Conservation (phyloP, 345 rosid species). For the Brassica cretica region DNA sequence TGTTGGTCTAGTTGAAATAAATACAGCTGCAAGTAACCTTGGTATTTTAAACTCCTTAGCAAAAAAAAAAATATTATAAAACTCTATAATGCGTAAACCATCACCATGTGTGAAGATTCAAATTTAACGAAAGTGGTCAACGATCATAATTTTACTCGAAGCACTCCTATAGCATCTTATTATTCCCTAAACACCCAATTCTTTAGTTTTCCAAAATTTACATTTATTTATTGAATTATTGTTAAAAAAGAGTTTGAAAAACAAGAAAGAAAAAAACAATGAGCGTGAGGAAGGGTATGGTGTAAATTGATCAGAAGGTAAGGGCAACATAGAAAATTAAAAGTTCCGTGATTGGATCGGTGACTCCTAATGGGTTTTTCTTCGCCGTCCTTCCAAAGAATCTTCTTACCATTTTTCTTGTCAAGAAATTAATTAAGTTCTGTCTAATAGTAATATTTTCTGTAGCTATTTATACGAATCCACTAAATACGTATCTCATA, state of each 20-base stretch:
- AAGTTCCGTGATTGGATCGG: slow-evolving; percentile 26
- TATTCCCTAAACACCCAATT: slow-evolving; percentile 1
- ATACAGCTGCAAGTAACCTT: not conserved
- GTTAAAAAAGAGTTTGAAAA: not conserved
- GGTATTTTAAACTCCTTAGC: not conserved
- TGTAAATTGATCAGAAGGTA: not conserved
- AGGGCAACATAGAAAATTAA: not conserved
- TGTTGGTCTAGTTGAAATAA: slow-evolving; percentile 14
- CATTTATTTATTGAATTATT: not conserved
- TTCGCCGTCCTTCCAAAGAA: slow-evolving; percentile 26
- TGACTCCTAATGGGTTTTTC: slow-evolving; percentile 14
- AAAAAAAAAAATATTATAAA: too few species aligned
- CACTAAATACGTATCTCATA: not conserved
- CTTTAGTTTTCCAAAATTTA: not conserved
- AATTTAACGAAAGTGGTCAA: slow-evolving; percentile 17
- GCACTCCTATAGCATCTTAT: not conserved
- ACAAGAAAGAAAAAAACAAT: not conserved
- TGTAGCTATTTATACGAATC: slow-evolving; percentile 14
- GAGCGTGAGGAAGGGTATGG: not conserved
- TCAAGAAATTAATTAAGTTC: not conserved
- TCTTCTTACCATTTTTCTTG: slow-evolving; percentile 5
- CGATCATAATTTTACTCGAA: not conserved
- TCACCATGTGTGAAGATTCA: slow-evolving; percentile 16
- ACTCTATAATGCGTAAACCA: not conserved
- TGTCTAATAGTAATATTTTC: slow-evolving; percentile 1